phyloP scores from a whole-genome alignment of 176 grass and related monocot genomes.

The Echinochloa phyllopogon region DNA sequence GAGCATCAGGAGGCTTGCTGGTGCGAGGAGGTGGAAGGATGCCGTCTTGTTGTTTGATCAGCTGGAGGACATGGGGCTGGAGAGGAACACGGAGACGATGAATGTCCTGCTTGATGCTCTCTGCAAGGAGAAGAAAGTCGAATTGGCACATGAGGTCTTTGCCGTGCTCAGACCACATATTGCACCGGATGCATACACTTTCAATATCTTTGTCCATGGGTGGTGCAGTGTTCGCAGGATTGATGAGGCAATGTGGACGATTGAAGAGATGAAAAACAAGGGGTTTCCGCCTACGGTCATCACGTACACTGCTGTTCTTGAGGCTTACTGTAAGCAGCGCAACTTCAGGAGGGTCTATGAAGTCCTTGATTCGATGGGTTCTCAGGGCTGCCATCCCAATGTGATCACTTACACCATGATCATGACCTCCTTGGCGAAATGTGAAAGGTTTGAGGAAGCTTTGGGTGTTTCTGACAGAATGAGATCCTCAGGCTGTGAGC shows the following conservation, averaged over 20 bases:
- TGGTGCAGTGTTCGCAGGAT: slow-evolving; percentile 73
- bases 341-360: slow-evolving; percentile 74
- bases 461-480: slow-evolving; percentile 67
- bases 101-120: slow-evolving; percentile 81
- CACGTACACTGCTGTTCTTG: slow-evolving; percentile 72
- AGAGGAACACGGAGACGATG: slow-evolving; percentile 70
- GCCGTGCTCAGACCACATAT: slow-evolving; percentile 60
- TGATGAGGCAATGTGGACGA: slow-evolving; percentile 81
- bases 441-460: slow-evolving; percentile 63
- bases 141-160: slow-evolving; percentile 67
- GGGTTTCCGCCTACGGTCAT: slow-evolving; percentile 74
- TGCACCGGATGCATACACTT: slow-evolving; percentile 68
- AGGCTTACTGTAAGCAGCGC: slow-evolving; percentile 75
- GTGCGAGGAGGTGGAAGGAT: slow-evolving; percentile 76
- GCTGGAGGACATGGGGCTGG: slow-evolving; percentile 70
- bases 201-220: slow-evolving; percentile 88
- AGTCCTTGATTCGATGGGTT: slow-evolving; percentile 79
- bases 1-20: slow-evolving; percentile 82
- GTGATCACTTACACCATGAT: slow-evolving; percentile 81
- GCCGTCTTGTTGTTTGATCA: slow-evolving; percentile 61
- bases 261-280: slow-evolving; percentile 66
- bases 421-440: slow-evolving; percentile 77
- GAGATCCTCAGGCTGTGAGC: slow-evolving; percentile 71
- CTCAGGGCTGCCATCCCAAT: slow-evolving; percentile 71
- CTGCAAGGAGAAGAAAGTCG: slow-evolving; percentile 85